Evolutionary conservation across 257 asterid species (phyloP), one percentile per base, ranked within the genome.

Genomic region (Fraxinus excelsior): DNA sequence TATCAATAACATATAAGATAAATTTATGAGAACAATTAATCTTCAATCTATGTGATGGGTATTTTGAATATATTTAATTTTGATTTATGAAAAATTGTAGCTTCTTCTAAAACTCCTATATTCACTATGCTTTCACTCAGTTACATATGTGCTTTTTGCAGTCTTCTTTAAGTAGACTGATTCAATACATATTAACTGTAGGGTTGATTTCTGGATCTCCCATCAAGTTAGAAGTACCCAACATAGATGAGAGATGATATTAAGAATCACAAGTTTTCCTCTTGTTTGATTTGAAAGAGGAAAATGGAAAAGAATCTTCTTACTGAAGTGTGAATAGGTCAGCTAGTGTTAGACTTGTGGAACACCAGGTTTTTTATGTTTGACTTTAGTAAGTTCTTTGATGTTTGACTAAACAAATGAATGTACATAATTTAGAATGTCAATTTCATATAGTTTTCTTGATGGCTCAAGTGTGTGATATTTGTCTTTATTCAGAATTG

Each of bases 131-230:
- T 53, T 53, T 53, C 62, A 19, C 19, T 74, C 65, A 2, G 74
- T 71, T 35, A 3, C 9, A 72, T n/a, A 44, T 28, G 28, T 19
- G 75, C 67, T 13, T 29, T n/a, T 80, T 82, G 62, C 74, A 70
- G 7, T 81, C 69, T 74, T 74, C 44, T 74, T 40, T 72, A 79
- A 76, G 18, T 46, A 35, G 28, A 68, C 35, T 87, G 23, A 78
- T 79, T 69, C 29, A 23, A 81, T 72, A 64, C 77, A 71, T 82
- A 37, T 67, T 49, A 44, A 34, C 71, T 85, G 78, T 82, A 93
- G 99, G 99, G 70, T 62, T 93, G 67, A 96, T 97, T 71, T 93
- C 98, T 65, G 98, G 98, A 74, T 84, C 99, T 76, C 98, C 99
- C 79, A 91, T 96, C 84, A 96, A 88, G 84, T 90, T 96, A 25